These are phyloP conservation scores for Candida buenavistaensis DNA, from an alignment of 1,139 yeast genomes.

Conservation along the genomic window DNA sequence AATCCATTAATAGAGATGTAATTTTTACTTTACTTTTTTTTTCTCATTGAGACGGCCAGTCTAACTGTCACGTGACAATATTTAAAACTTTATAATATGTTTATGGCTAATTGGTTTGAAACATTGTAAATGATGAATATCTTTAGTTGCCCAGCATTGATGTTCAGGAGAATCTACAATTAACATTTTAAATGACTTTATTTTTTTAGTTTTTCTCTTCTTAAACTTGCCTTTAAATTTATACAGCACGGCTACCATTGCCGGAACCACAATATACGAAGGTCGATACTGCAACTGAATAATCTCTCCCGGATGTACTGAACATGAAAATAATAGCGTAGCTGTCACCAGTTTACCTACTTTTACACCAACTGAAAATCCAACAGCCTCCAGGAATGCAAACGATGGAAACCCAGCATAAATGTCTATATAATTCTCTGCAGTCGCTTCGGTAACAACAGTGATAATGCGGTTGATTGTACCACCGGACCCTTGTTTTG, in stretches of 20 bases:
- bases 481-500: conserved; percentile 15
- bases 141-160: conserved; percentile 13
- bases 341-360: conserved; percentile 11
- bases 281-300: conserved; percentile 15
- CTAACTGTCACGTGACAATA: too few species aligned
- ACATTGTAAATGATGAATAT: conserved; percentile 13
- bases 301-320: conserved; percentile 10
- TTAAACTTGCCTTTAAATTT: conserved; percentile 11
- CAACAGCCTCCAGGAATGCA: conserved; percentile 9
- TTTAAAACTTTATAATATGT: conserved; percentile 5
- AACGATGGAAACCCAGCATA: conserved; percentile 9
- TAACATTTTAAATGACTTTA: conserved; percentile 14
- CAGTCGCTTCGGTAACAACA: conserved; percentile 9
- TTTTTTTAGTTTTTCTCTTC: conserved; percentile 3
- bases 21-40: not conserved
- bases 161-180: conserved; percentile 14
- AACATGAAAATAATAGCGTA: conserved; percentile 11
- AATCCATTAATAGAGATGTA: conserved; percentile 11
- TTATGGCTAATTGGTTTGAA: conserved; percentile 1
- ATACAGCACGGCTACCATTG: conserved; percentile 9
- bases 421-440: conserved; percentile 11
- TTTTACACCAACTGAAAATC: conserved; percentile 13
- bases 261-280: conserved; percentile 10
- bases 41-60: too few species aligned
- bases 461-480: conserved; percentile 9